Base-by-base conservation (phyloP, 345 rosid species). In the Turnera subulata region DNA sequence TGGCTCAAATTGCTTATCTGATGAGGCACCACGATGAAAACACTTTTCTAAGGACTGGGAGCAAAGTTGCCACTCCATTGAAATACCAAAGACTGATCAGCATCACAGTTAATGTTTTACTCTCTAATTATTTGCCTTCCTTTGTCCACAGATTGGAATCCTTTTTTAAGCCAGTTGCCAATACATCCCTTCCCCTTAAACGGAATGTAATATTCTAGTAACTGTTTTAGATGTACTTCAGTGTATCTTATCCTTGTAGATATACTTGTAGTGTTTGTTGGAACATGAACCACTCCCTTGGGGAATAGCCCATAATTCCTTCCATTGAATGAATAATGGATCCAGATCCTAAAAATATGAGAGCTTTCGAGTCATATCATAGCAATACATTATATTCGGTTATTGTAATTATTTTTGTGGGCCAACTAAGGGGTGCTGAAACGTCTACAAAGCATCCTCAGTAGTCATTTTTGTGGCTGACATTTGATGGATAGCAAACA, bases 111-210 rank as follows among this genome's bases (percentile, higher is more conserved):
- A 13, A 24, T 60, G 14, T 32, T 25, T n/a, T n/a, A n/a, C n/a
- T 49, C 40, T 46, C 49, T 68, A 18, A 46, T 56, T 14, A n/a
- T n/a, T 53, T 59, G n/a, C 21, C n/a, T 59, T 39, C 29, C 40
- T 20, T 44, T 38, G 46, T 57, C 44, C 46, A 61, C 33, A 89
- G 92, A 60, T 67, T 87, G 62, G 96, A 89, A 62, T 83, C 92
- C 11, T 93, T 85, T 70, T 80, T 79, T 55, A 93, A 82, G 74
- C 97, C 97, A 53, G 83, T 73, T 50, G 59, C 76, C 21, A 87
- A 62, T 66, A 20, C 85, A 44, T 72, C 91, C 38, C 46, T 24
- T 14, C 85, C 90, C 25, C 55, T 76, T 46, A 89, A 87, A 70
- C 72, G 88, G 64, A 89, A 89, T 90, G 97, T 89, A 75, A 42